Evolutionary conservation across 108 stramenopile genomes (phyloP), one percentile per base, ranked within the genome.

Genomic region (Discostella pseudostelligera): DNA sequence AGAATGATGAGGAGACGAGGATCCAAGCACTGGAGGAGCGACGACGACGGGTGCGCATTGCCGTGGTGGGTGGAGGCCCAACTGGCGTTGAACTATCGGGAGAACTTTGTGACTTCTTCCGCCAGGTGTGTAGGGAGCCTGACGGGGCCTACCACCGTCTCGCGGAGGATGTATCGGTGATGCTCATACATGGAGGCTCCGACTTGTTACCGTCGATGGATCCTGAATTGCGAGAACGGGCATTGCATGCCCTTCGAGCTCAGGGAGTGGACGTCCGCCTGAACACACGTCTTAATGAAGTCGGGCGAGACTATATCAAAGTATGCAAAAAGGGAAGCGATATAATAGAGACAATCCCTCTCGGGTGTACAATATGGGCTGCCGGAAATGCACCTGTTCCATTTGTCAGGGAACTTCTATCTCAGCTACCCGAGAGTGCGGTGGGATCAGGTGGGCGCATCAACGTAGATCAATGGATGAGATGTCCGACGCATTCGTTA

Each of bases 311-410:
- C 56, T 69, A 54, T 51, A 78, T 70, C 13, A 76, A 43, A 56
- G 69, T 63, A 67, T 14, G 39, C 19, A 37, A 57, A 61, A 68
- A 47, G 65, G 70, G 63, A 19, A 69, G 65, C 58, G 58, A 45
- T n/a, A 37, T 78, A 35, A 82, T 79, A 74, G 60, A 54, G 40
- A 69, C 54, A 16, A 56, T 89, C 17, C 74, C 62, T 25, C 55
- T 74, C 29, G 83, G 82, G 3, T 16, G 85, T 7, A 80, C 80
- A 7, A 81, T 85, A 5, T 85, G 85, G 85, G 76, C 68, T 48
- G 89, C 89, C 17, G 89, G 89, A 5, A 85, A 78, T 20, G 73
- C 72, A 1, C 85, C 86, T 16, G 80, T 84, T n/a, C 69, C 74
- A 29, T 85, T 90, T 59, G 63, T 76, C 3, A 70, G 72, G 39